Conservation (phyloP, 192 early-diverging fungal genomes). For the Backusella mclennaniae region DNA sequence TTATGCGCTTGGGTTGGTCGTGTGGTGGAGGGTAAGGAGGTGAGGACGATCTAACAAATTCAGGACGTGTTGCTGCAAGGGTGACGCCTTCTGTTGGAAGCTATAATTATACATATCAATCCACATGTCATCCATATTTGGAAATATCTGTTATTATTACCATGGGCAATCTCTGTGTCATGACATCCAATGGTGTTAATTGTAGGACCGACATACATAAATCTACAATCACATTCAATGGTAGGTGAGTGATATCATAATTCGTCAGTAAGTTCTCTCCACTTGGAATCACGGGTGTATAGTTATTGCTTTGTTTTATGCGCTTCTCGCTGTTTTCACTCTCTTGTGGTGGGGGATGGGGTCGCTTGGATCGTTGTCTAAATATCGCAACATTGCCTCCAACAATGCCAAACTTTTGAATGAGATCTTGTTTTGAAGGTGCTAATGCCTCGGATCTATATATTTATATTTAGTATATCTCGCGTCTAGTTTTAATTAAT, state of each 20-base stretch:
- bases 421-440: conserved; percentile 20
- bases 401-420: conserved; percentile 24
- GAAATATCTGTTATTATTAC: neutral
- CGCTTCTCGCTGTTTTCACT: conserved; percentile 19
- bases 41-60: neutral
- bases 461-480: too few species aligned
- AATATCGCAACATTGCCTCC: conserved; percentile 36
- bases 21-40: conserved; percentile 16
- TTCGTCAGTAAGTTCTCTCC: conserved; percentile 7
- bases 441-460: conserved; percentile 22
- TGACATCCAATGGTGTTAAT: conserved; percentile 25
- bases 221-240: conserved; percentile 28
- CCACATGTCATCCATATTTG: neutral
- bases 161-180: conserved; percentile 17
- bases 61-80: neutral
- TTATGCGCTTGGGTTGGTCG: conserved; percentile 3
- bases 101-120: neutral
- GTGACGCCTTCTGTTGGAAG: conserved; percentile 4
- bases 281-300: neutral
- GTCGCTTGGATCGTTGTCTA: neutral
- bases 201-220: conserved; percentile 33
- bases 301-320: neutral
- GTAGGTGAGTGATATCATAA: conserved; percentile 27
- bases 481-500: too few species aligned
- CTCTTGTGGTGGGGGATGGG: neutral